Evolutionary conservation across 495 filamentous ascomycete species (phyloP).

Genomic region (Cercophora newfieldiana): DNA sequence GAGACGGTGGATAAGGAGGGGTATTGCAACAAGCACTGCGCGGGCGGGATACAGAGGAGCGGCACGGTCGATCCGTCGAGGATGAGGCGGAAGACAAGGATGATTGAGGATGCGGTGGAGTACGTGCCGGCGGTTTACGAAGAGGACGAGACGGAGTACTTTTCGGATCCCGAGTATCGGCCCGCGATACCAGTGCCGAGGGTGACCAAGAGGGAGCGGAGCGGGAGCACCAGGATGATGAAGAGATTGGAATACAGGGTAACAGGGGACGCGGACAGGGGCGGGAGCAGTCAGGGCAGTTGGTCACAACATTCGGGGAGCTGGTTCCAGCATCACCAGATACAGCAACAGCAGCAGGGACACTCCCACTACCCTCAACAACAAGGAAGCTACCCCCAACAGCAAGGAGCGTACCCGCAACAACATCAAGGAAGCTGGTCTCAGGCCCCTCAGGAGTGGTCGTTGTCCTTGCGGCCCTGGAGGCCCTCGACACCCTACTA

Average conservation of each 20-base stretch:
- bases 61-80: neutral
- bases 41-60: neutral
- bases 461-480: slow-evolving; percentile 13
- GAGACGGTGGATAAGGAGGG: slow-evolving; percentile 12
- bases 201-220: slow-evolving; percentile 7
- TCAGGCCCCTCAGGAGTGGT: neutral
- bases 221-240: slow-evolving; percentile 7
- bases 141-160: slow-evolving; percentile 14
- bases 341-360: neutral
- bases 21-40: slow-evolving; percentile 1
- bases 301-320: neutral
- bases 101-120: neutral
- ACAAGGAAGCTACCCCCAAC: neutral
- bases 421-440: neutral
- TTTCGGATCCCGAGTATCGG: slow-evolving; percentile 11
- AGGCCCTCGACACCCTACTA: slow-evolving; percentile 11
- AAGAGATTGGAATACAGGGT: slow-evolving; percentile 15
- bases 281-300: neutral
- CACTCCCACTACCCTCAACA: neutral
- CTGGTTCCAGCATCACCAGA: neutral
- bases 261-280: neutral
- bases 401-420: too few species aligned
- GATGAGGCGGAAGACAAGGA: slow-evolving; percentile 1
- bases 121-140: slow-evolving; percentile 5
- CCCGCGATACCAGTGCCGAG: neutral